phyloP scores from a whole-genome alignment of 164 flowering plant genomes.

The Chloranthus sessilifolius region DNA sequence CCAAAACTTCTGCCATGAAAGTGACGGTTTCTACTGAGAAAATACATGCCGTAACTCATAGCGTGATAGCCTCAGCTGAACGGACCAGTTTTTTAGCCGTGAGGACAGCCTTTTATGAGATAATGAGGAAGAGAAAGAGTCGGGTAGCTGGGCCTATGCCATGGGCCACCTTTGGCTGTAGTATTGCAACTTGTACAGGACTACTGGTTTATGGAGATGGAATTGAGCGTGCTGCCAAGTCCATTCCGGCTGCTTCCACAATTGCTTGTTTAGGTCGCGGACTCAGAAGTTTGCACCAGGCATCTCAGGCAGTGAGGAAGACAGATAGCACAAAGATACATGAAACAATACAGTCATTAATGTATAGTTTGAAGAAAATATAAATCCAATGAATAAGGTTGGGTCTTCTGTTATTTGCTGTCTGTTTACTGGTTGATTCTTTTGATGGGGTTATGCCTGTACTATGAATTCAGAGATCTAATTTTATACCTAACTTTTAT shows the following conservation, averaged over 20 bases:
- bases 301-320: conserved; percentile 45
- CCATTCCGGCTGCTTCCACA: conserved; percentile 68
- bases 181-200: conserved; percentile 70
- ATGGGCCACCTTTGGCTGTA: conserved; percentile 80
- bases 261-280: conserved; percentile 91
- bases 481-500: no score
- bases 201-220: conserved; percentile 79
- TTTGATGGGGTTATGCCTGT: no score
- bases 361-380: conserved; percentile 48
- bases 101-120: conserved; percentile 85
- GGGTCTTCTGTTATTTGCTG: no score
- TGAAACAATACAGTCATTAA: conserved; percentile 55
- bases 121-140: conserved; percentile 69
- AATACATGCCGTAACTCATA: conserved; percentile 61
- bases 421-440: no score
- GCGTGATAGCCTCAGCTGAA: conserved; percentile 73
- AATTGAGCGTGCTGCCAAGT: conserved; percentile 82
- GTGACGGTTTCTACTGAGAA: conserved; percentile 74
- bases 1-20: conserved; percentile 50
- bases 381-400: conserved; percentile 33
- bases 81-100: conserved; percentile 78
- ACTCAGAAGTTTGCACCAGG: conserved; percentile 55
- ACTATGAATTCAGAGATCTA: no score
- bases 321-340: conserved; percentile 45
- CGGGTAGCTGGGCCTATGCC: conserved; percentile 52